Evolutionary conservation across 2,329 filamentous ascomycete genomes (phyloP), one percentile per base, ranked within the genome.

Genomic region (Drechslera avenae): DNA sequence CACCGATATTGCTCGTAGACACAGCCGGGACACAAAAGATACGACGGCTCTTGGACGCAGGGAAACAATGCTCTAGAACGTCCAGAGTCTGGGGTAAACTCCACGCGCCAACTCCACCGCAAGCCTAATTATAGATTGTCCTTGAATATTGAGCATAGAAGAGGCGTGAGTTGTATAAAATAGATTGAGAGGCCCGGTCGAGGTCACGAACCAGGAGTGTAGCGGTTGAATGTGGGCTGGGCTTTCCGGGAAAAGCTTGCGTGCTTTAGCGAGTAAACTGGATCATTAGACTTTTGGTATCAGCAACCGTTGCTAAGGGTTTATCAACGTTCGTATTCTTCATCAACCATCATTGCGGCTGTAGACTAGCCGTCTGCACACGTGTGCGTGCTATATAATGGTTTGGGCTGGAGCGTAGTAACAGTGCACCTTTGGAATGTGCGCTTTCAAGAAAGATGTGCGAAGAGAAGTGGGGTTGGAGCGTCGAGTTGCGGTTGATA

Each of bases 141-240:
- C 50, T 26, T 23, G 49, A 46, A 43, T n/a, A 40, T 43, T 34
- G 14, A 26, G 40, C 37, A 55, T 21, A 35, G 50, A 47, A 56
- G 47, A 56, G 57, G 52, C 51, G 51, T 47, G 39, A 19, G 40
- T 62, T 60, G 49, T 68, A 69, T 70, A 68, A 63, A 62, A 62
- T 69, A 70, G 39, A 70, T 70, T 70, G 62, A 39, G 58, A 61
- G 64, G 57, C 59, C 50, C 47, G 63, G 64, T 63, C 64, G 63
- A 66, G 64, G 64, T 67, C 64, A 47, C 53, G 54, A 53, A 54
- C 46, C 47, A 34, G 47, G 59, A 31, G 45, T 50, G 35, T 40
- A 46, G 57, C 59, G 64, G 61, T 61, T 67, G 64, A 69, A 68
- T 65, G 56, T 53, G 34, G 45, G 50, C 59, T 51, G 60, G 52